Evolutionary conservation across 2,329 filamentous ascomycete species (phyloP), one percentile per base, ranked within the genome.

Genomic region (Phialophora expanda): DNA sequence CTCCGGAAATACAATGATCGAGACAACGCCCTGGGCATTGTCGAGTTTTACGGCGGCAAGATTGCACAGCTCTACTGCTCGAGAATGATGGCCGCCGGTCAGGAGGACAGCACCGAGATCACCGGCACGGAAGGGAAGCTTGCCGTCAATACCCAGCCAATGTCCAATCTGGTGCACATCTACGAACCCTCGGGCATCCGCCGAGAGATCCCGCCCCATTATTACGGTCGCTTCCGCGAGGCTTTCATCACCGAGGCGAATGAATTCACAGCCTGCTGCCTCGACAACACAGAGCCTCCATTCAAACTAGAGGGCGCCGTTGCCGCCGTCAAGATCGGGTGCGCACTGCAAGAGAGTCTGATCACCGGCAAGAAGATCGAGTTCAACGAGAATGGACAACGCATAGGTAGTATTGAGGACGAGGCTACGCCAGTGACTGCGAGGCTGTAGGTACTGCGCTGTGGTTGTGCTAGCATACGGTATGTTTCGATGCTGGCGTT

Each of bases 21-120:
- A 4, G 87, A 89, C 72, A 89, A 89, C 69, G 86, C 84, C 2
- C 81, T 88, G 0, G 88, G 86, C 2, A 78, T 90, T 20, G 83
- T 90, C 14, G 88, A 90, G 76, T 90, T 90, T 76, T 84, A 83
- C 72, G 83, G 82, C 58, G 86, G 85, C 51, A 84, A 85, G 73
- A 86, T 90, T 54, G 87, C 87, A 1, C 87, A 89, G 73, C 84
- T 89, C 66, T 90, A 87, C 75, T 82, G 81, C 50, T 85, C 81
- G 9, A 81, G 87, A 14, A 90, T 89, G 85, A 90, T 90, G 84
- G 85, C 87, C 0, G 84, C 85, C 0, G 88, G 88, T 0, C 87
- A 90, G 75, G 85, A 89, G 67, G 88, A 90, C 74, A 66, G 58
- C 65, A 89, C 87, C 0, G 87, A 90, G 76, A 84, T 90, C 68